Evolutionary conservation across 2,329 filamentous ascomycete species (phyloP), one percentile per base, ranked within the genome.

Genomic region (Epicoccum nigrum): DNA sequence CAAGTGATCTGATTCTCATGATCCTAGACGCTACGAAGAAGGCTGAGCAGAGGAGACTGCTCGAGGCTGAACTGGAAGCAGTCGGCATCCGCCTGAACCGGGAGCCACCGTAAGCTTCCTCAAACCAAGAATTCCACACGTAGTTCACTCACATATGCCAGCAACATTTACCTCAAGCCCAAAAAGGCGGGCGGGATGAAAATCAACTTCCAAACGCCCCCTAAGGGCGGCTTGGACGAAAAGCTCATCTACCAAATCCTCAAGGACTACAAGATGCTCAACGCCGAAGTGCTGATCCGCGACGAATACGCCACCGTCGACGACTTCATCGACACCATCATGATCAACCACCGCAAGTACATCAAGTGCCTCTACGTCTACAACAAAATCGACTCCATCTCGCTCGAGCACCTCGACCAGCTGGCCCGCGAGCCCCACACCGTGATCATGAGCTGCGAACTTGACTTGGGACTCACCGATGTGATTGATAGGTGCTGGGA

Each of bases 181-280:
- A 99, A 99, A 76, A 96, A 94, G 71, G 92, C 93, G 0, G 94
- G 94, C 49, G 94, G 95, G 54, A 94, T 99, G 90, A 99, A 99
- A 76, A 97, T 99, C 71, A 97, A 90, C 13, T 99, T 99, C 77
- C 87, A 92, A 68, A 77, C 85, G 4, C 89, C 94, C 2, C 93
- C 94, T 4, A 97, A 97, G 74, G 78, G 88, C 54, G 78, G 88
- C 52, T 80, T 99, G 51, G 94, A 99, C 75, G 93, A 99, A 75
- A 97, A 95, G 79, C 96, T 99, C 90, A 82, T 99, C 53, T 96
- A 88, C 81, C 97, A 96, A 78, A 97, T 99, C 69, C 82, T 99
- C 42, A 88, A 91, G 62, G 94, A 99, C 81, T 99, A 99, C 85
- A 97, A 97, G 79, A 92, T 99, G 64, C 84, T 99, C 54, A 99